Base-by-base conservation (phyloP, 2,329 filamentous ascomycete species). In the Onygena corvina region DNA sequence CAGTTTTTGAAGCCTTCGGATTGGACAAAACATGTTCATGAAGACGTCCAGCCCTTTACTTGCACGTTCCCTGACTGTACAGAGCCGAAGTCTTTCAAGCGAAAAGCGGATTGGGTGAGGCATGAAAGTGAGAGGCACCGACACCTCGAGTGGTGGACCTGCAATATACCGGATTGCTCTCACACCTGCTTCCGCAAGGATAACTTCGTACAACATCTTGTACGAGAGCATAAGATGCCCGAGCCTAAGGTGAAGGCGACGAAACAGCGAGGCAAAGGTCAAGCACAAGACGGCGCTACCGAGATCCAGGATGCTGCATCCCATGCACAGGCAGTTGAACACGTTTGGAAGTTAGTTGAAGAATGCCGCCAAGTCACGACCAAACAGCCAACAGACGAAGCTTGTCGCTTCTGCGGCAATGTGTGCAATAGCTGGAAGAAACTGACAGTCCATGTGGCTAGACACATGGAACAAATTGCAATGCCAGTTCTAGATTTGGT, bases 21-120 rank as follows among this genome's bases (percentile, higher is more conserved):
- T 65, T 95, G 89, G 89, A 94, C 88, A 1, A 94, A 95, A 64
- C 89, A 95, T 60, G 86, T 95, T 0, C 86, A 94, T 58, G 89
- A 94, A 66, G 89, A 95, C 62, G 80, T 94, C 1, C 85, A 92
- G 61, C 89, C 89, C 0, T 94, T 94, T 58, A 93, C 86, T 2
- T 95, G 89, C 66, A 94, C 88, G 0, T 94, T 90, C 70, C 80
- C 84, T 1, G 75, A 79, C 46, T 94, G 89, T 61, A 76, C 77
- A 6, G 87, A 94, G 44, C 81, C 85, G 14, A 94, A 93, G 66
- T 88, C 86, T 30, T 95, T 94, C 72, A 94, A 94, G 67, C 79
- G 88, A 44, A 95, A 94, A 67, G 89, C 89, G 11, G 89, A 95
- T 62, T 95, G 89, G 89, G 87, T 94, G 18, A 79, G 89, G 25